Conservation (phyloP, 495 filamentous ascomycete genomes). For the Penicillium malachiteum region DNA sequence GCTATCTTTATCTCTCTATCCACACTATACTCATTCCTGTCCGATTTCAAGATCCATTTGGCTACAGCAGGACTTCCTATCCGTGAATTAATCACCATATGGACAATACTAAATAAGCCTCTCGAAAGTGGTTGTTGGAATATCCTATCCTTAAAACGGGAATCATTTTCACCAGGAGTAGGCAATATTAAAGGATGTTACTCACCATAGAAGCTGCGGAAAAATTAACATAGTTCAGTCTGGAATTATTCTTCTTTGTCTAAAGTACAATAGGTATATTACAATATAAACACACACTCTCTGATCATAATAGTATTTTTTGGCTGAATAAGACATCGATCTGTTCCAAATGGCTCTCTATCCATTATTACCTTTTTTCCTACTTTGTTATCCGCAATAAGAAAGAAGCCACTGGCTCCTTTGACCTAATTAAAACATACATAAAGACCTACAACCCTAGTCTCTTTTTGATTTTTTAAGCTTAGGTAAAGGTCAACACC, state of each 20-base stretch:
- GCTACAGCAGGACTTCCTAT: neutral
- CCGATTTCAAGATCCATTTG: neutral
- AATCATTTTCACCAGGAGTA: neutral
- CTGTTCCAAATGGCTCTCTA: constrained; percentile 1
- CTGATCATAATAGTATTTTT: constrained; percentile 5
- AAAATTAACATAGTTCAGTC: neutral
- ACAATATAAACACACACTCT: constrained; percentile 2
- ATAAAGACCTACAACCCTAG: constrained; percentile 1
- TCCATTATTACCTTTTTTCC: constrained; percentile 5
- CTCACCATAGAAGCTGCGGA: neutral
- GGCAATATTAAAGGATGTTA: neutral
- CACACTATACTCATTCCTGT: neutral
- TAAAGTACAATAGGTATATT: neutral
- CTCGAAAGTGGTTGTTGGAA: neutral
- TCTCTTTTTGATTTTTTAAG: neutral
- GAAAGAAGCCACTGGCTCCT: constrained; percentile 4
- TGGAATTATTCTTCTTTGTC: neutral
- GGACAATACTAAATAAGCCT: neutral
- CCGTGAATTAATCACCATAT: neutral
- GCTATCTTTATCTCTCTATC: constrained; percentile 1
- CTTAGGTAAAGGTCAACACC: too few relatives aligned
- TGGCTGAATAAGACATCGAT: neutral
- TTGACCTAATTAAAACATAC: constrained; percentile 4
- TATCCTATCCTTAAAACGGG: constrained; percentile 1
- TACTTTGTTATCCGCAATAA: neutral